A percentile compares a stretch with the other conserved stretches of the same genome.
phyloP scores from a whole-genome alignment of 768 basidiomycete species.

The Saitozyma podzolica region DNA sequence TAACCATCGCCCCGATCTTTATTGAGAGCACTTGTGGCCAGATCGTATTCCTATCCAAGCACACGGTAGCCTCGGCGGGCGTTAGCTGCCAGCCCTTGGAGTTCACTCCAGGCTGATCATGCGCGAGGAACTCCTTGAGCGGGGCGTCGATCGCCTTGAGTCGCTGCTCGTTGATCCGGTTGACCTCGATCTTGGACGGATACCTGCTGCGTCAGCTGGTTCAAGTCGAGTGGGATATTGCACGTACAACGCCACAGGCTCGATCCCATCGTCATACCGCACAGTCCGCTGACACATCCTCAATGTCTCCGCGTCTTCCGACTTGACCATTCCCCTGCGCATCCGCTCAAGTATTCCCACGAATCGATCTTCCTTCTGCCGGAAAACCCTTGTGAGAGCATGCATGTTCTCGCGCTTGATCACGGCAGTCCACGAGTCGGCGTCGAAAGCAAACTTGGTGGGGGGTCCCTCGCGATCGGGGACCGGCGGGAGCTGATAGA shows the following conservation, averaged over 20 bases:
- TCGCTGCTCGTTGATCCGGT: slow-evolving; percentile 27
- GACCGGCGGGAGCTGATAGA: slow-evolving; percentile 55
- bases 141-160: slow-evolving; percentile 22
- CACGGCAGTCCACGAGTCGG: slow-evolving; percentile 43
- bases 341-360: slow-evolving; percentile 49
- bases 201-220: slow-evolving; percentile 22
- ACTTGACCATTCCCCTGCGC: slow-evolving; percentile 39
- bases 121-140: slow-evolving; percentile 13
- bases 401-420: slow-evolving; percentile 34
- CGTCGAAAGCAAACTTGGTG: slow-evolving; percentile 50
- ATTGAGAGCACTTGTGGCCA: slow-evolving; percentile 28
- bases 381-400: slow-evolving; percentile 46
- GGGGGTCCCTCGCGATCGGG: slow-evolving; percentile 24
- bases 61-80: slow-evolving; percentile 19
- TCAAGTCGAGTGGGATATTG: neutral
- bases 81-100: slow-evolving; percentile 30
- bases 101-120: slow-evolving; percentile 31
- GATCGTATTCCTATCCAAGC: slow-evolving; percentile 31
- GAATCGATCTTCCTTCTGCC: slow-evolving; percentile 46
- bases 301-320: slow-evolving; percentile 26
- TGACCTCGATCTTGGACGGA: slow-evolving; percentile 34
- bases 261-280: slow-evolving; percentile 33
- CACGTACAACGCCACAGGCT: slow-evolving; percentile 34
- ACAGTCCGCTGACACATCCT: slow-evolving; percentile 28
- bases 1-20: slow-evolving; percentile 43